phyloP scores from a whole-genome alignment of 2,329 filamentous ascomycete genomes.

The Coniella vitis region DNA sequence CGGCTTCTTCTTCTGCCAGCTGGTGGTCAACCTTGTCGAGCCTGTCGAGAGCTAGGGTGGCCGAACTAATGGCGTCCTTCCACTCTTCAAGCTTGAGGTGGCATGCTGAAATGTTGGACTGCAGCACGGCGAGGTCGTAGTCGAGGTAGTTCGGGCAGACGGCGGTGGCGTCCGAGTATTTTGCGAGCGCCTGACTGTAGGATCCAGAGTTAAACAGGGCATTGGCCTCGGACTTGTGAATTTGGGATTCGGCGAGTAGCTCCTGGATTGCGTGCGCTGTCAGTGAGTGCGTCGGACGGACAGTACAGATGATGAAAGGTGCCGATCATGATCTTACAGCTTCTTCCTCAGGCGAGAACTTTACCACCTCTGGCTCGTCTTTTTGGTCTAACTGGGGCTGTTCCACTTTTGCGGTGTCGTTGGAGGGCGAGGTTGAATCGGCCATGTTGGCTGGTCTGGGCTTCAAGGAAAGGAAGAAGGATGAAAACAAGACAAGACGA shows the following conservation, averaged over 20 bases:
- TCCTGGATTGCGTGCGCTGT: conserved; percentile 34
- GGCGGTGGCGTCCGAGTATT: conserved; percentile 73
- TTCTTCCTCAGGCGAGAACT: conserved; percentile 51
- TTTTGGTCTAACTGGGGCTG: too few species aligned
- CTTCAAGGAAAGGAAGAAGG: background rate
- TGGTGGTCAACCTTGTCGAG: conserved; percentile 54
- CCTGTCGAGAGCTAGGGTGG: conserved; percentile 64
- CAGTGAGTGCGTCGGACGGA: background rate
- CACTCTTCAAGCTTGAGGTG: conserved; percentile 79
- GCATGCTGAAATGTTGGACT: conserved; percentile 84
- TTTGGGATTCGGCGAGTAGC: conserved; percentile 64
- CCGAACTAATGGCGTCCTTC: conserved; percentile 72
- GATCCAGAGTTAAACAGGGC: conserved; percentile 64
- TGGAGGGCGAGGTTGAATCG: conserved; percentile 20
- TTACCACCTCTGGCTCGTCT: conserved; percentile 23
- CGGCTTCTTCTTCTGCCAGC: conserved; percentile 21
- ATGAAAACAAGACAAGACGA: background rate
- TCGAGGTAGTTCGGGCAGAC: conserved; percentile 78
- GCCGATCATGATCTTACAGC: conserved; percentile 32
- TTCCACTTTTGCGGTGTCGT: background rate
- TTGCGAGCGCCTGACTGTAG: conserved; percentile 71
- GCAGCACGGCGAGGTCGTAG: conserved; percentile 80
- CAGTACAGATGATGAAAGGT: background rate
- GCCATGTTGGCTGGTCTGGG: conserved; percentile 4
- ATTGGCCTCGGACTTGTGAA: conserved; percentile 72